Conservation (phyloP, 441 rosid genomes). For the Erodium chrysanthum region DNA sequence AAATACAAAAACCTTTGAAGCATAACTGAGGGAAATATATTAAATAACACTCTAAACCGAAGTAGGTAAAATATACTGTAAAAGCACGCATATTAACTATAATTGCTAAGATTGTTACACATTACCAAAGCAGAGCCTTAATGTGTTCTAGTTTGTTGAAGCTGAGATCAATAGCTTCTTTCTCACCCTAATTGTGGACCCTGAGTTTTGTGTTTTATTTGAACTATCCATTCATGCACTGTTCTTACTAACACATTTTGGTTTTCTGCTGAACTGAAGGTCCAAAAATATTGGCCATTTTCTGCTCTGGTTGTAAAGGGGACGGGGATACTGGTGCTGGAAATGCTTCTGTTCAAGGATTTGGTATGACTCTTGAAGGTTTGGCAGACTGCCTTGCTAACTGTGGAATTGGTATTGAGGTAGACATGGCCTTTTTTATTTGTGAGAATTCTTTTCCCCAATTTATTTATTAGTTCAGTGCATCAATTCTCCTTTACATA, state of each 20-base stretch:
- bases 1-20: no score
- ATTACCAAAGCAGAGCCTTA: not conserved
- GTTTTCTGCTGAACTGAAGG: slow-evolving; percentile 34
- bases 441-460: no score
- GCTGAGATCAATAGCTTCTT: not conserved
- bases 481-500: not conserved
- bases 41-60: no score
- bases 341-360: slow-evolving; percentile 23
- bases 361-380: slow-evolving; percentile 45
- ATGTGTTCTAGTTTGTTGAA: slow-evolving; percentile 3
- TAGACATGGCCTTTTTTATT: slow-evolving; percentile 12
- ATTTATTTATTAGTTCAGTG: not conserved
- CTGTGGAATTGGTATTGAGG: slow-evolving; percentile 36
- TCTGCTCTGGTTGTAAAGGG: slow-evolving; percentile 39
- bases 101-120: not conserved
- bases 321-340: slow-evolving; percentile 23
- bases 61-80: no score
- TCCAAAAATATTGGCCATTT: slow-evolving; percentile 45
- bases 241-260: slow-evolving; percentile 14
- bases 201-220: not conserved
- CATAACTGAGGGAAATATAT: no score
- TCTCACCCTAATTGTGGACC: not conserved
- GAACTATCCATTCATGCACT: not conserved
- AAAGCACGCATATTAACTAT: no score
- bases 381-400: slow-evolving; percentile 62